A percentile compares a stretch with the other conserved stretches of the same genome.
phyloP scores from a whole-genome alignment of 2,329 filamentous ascomycete species.

The Calonectria fujianensis region DNA sequence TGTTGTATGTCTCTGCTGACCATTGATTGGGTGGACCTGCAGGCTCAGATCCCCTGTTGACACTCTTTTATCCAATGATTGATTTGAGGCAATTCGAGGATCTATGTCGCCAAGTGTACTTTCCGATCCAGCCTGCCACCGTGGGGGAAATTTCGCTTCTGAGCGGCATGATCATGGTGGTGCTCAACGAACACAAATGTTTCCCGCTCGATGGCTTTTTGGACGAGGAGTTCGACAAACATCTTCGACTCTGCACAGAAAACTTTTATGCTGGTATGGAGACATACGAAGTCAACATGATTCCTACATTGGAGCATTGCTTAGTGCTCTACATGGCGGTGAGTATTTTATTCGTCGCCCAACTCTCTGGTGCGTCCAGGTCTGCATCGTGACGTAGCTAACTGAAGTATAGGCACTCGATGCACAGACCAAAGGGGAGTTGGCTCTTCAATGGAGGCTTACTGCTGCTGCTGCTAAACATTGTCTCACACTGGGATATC shows the following conservation, averaged over 20 bases:
- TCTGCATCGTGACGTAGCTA: neutral
- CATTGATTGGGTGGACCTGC: neutral
- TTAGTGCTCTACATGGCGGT: conserved; percentile 7
- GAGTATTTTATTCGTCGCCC: neutral
- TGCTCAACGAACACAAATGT: neutral
- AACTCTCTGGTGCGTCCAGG: no score
- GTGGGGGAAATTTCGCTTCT: conserved; percentile 12
- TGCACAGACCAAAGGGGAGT: conserved; percentile 3
- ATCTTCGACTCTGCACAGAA: neutral
- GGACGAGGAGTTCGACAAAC: neutral
- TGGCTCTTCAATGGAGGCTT: conserved; percentile 10
- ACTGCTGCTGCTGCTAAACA: neutral
- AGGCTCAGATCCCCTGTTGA: conserved; percentile 2
- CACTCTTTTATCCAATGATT: conserved; percentile 1
- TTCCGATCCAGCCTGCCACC: neutral
- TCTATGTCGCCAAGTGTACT: conserved; percentile 11
- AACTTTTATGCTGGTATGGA: conserved; percentile 11
- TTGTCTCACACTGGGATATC: neutral
- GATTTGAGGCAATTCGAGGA: conserved; percentile 9
- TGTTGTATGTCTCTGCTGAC: neutral
- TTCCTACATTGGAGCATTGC: conserved; percentile 5
- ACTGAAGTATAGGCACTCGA: neutral
- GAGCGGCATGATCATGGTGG: conserved; percentile 5
- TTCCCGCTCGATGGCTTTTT: neutral
- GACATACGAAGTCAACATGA: conserved; percentile 13